Conservation (phyloP, 176 grass and related monocot genomes). For the Elaeis guineensis region DNA sequence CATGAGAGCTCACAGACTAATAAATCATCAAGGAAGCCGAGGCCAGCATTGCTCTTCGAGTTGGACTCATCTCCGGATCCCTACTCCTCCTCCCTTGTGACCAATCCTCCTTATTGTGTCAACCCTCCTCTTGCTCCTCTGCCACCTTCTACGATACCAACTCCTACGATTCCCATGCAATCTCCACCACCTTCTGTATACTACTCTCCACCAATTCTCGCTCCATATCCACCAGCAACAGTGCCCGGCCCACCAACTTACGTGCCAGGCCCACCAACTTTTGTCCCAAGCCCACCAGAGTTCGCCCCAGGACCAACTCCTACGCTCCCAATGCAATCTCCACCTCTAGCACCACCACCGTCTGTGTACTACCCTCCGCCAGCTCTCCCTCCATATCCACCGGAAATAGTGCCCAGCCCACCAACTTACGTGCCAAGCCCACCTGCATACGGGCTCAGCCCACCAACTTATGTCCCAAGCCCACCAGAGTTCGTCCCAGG, state of each 20-base stretch:
- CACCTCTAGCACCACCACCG: not conserved
- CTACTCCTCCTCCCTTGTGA: conserved; percentile 18
- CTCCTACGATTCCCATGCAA: not conserved
- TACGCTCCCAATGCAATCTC: too few relatives aligned
- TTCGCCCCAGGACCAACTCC: conserved; percentile 16
- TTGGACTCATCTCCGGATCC: conserved; percentile 6
- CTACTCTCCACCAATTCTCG: conserved; percentile 32
- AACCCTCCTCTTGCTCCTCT: conserved; percentile 22
- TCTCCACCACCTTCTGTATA: not conserved
- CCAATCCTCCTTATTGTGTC: conserved; percentile 8
- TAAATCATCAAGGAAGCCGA: too few relatives aligned
- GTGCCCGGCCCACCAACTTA: conserved; percentile 7
- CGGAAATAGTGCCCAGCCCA: not conserved
- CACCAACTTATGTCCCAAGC: conserved; percentile 24
- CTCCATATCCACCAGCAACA: conserved; percentile 27
- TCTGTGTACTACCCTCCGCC: conserved; percentile 21
- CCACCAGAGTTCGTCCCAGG: not conserved
- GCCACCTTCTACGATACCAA: not conserved
- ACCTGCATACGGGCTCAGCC: conserved; percentile 1
- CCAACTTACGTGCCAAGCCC: conserved; percentile 28
- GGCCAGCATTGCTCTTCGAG: too few relatives aligned
- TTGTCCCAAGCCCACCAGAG: not conserved
- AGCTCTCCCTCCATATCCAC: conserved; percentile 33
- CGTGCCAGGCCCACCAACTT: conserved; percentile 11
- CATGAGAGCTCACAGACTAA: conserved; percentile 22